Percentiles rank a stretch among this genome's conserved stretches.
Evolutionary conservation across 2,329 filamentous ascomycete species (phyloP).

Genomic region (Penicillium aurantiogriseum): DNA sequence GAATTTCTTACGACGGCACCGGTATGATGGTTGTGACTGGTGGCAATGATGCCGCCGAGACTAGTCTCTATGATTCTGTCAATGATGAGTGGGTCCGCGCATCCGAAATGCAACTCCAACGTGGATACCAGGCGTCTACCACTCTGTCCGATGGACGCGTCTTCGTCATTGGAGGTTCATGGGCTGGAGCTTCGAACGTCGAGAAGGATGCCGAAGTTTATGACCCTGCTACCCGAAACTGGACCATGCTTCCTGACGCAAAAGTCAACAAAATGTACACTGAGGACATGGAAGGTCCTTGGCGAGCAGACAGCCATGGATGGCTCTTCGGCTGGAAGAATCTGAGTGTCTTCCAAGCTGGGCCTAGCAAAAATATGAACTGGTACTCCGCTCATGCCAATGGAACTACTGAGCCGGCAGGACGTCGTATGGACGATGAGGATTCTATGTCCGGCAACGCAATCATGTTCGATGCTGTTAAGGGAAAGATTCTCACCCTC

Average conservation of each 20-base stretch:
- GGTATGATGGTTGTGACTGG: conserved; percentile 56
- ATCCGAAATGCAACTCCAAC: conserved; percentile 44
- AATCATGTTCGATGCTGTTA: conserved; percentile 57
- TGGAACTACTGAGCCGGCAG: conserved; percentile 46
- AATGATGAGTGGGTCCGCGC: conserved; percentile 34
- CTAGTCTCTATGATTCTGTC: conserved; percentile 45
- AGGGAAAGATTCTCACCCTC: conserved; percentile 55
- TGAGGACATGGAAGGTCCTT: conserved; percentile 39
- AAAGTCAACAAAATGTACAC: conserved; percentile 50
- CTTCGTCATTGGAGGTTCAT: conserved; percentile 60
- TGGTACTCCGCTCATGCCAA: conserved; percentile 53
- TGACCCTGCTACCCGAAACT: conserved; percentile 46
- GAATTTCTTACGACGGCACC: conserved; percentile 50
- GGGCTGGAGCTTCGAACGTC: conserved; percentile 47
- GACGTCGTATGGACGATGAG: conserved; percentile 44
- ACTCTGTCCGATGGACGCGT: conserved; percentile 54
- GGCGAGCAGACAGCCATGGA: conserved; percentile 53
- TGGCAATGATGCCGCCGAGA: conserved; percentile 50
- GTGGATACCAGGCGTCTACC: conserved; percentile 55
- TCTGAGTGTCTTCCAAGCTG: conserved; percentile 54
- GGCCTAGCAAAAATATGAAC: conserved; percentile 55
- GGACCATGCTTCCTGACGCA: conserved; percentile 49
- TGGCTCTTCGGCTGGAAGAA: conserved; percentile 55
- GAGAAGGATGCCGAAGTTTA: conserved; percentile 60
- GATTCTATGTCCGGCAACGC: conserved; percentile 58